phyloP scores from a whole-genome alignment of 2,329 filamentous ascomycete species.

The Nemania bipapillata region DNA sequence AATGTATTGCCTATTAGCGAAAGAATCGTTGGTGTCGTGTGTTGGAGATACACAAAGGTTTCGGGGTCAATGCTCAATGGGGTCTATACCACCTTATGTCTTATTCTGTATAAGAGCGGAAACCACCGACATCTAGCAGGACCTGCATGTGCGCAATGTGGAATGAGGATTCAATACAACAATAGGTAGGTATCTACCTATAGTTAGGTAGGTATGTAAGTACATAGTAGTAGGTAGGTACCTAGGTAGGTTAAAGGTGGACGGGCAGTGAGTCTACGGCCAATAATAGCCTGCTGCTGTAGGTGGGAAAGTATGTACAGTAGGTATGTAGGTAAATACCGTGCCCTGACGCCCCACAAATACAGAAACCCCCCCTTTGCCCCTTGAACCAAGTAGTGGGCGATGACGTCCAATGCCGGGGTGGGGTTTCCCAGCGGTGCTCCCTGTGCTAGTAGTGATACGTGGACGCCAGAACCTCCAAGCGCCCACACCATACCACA shows the following conservation, averaged over 20 bases:
- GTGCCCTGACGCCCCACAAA: conserved; percentile 5
- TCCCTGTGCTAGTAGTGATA: conserved; percentile 4
- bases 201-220: no score
- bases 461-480: conserved; percentile 17
- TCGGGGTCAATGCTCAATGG: not conserved
- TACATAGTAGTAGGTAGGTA: not conserved
- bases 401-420: conserved; percentile 15
- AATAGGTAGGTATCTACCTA: not conserved
- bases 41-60: not conserved
- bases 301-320: no score
- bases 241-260: not conserved
- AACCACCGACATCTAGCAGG: not conserved
- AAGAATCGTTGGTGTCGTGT: not conserved
- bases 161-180: not conserved
- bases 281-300: no score
- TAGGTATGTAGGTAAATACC: not conserved
- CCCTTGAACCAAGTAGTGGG: conserved; percentile 6
- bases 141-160: not conserved
- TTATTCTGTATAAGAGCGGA: not conserved
- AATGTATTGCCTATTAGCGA: not conserved
- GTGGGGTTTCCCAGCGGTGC: conserved; percentile 17
- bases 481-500: conserved; percentile 24
- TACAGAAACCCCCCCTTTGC: conserved; percentile 3
- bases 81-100: not conserved
- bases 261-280: no score